Conservation (phyloP, 768 basidiomycete genomes). For the Boletus rex-veris region DNA sequence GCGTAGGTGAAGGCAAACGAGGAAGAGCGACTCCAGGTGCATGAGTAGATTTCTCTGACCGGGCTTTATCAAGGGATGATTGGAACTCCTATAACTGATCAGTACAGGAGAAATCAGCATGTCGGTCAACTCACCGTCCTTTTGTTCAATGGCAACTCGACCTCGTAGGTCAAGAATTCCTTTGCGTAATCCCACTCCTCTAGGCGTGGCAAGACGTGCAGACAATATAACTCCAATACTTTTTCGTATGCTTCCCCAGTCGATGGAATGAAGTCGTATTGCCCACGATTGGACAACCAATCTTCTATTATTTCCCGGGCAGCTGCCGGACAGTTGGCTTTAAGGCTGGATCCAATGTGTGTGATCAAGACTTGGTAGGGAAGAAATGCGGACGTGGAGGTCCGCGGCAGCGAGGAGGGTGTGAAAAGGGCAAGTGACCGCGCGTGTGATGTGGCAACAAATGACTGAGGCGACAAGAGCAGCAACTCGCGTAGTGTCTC, state of each 20-base stretch:
- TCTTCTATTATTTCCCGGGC: conserved; percentile 71
- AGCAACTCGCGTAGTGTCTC: conserved; percentile 49
- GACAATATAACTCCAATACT: conserved; percentile 71
- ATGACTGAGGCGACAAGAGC: conserved; percentile 54
- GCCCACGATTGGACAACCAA: conserved; percentile 65
- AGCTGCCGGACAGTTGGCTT: conserved; percentile 55
- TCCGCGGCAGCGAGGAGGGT: conserved; percentile 40
- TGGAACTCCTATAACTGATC: conserved; percentile 33
- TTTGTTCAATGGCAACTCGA: conserved; percentile 49
- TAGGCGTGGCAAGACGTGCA: conserved; percentile 67
- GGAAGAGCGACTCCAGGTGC: conserved; percentile 25
- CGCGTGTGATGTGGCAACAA: conserved; percentile 52
- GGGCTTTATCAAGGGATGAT: conserved; percentile 26
- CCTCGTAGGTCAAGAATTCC: conserved; percentile 73
- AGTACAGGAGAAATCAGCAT: neutral
- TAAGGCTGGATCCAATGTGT: conserved; percentile 66
- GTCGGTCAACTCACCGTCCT: conserved; percentile 46
- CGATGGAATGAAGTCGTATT: conserved; percentile 27
- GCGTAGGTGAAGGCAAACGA: conserved; percentile 44
- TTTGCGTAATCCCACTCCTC: conserved; percentile 78
- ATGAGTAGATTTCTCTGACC: conserved; percentile 23
- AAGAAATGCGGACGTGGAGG: conserved; percentile 51
- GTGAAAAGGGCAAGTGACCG: conserved; percentile 71
- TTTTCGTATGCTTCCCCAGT: conserved; percentile 64
- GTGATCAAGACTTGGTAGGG: conserved; percentile 70